Conservation (phyloP, 768 basidiomycete species). For the Termitomyces sp. region DNA sequence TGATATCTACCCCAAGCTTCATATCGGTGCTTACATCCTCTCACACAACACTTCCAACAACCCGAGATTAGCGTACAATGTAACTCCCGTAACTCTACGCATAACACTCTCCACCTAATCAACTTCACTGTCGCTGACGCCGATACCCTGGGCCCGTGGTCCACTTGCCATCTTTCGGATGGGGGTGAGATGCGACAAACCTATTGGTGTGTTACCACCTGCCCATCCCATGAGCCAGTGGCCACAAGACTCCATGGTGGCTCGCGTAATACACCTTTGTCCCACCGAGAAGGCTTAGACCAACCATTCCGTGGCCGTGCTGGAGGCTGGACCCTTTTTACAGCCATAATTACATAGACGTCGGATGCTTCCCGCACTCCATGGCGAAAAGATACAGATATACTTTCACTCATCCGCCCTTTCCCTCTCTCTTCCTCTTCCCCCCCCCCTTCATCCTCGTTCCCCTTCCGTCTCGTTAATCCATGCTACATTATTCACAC, state of each 20-base stretch:
- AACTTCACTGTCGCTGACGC: neutral
- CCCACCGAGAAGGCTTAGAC: neutral
- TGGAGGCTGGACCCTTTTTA: neutral
- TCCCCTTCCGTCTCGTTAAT: neutral
- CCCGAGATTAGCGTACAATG: neutral
- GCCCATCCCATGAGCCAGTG: neutral
- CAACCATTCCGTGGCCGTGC: neutral
- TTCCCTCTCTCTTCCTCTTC: neutral
- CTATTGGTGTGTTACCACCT: neutral
- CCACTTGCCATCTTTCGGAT: neutral
- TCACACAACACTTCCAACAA: neutral
- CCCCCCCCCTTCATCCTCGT: neutral
- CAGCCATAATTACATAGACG: neutral
- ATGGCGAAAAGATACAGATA: neutral
- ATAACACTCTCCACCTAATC: conserved; percentile 1
- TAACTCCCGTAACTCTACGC: neutral
- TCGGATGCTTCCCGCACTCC: neutral
- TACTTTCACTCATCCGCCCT: neutral
- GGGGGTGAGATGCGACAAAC: neutral
- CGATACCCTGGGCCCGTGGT: neutral
- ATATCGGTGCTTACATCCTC: neutral
- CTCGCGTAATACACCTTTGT: neutral
- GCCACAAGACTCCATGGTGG: neutral
- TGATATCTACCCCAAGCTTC: conserved; percentile 19
- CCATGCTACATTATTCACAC: neutral